Base-by-base conservation (phyloP, 2,329 filamentous ascomycete genomes). In the Teratosphaeria viscida region DNA sequence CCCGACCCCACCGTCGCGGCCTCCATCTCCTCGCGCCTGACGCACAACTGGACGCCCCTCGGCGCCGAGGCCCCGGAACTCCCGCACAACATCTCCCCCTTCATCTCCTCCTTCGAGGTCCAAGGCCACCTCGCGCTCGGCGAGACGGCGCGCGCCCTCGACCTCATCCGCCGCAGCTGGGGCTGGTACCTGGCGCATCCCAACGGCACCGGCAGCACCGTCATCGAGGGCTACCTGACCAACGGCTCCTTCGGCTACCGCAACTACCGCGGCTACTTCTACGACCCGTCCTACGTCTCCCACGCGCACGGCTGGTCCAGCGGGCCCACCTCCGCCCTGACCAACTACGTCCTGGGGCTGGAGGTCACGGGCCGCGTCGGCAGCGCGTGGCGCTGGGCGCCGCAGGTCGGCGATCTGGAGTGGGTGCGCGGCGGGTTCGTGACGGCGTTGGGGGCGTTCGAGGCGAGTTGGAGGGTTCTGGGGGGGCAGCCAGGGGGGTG, bases 171-270 rank as follows among this genome's bases (percentile, higher is more conserved):
- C 0, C 65, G 69, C 1, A 69, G 70, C 63, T 77, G 75, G 75
- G 73, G 71, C n/a, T 73, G 73, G 64, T 74, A 76, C 65, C 70
- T 77, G 16, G 66, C 73, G 52, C 72, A 73, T 7, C 67, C 68
- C 2, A 72, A 74, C 12, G 75, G 77, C 63, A 78, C 76, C n/a
- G 73, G 75, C 62, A 71, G 66, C 35, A 77, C 76, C 3, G 72
- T 77, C 27, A 72, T 75, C 19, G 76, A 78, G 63, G 76, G 76
- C 2, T 77, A 75, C 61, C 64, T 69, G 8, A 67, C 72, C 6
- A 71, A 76, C 61, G 76, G 75, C 12, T 79, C 74, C 0, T 87
- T 82, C 63, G 81, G 78, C 1, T 87, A 86, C 65, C 55, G 66
- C 12, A 67, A 66, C 47, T 64, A 62, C 19, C 55, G 67, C 11